Conservation (phyloP, 768 basidiomycete species). For the Hemileccinum rubropunctum region DNA sequence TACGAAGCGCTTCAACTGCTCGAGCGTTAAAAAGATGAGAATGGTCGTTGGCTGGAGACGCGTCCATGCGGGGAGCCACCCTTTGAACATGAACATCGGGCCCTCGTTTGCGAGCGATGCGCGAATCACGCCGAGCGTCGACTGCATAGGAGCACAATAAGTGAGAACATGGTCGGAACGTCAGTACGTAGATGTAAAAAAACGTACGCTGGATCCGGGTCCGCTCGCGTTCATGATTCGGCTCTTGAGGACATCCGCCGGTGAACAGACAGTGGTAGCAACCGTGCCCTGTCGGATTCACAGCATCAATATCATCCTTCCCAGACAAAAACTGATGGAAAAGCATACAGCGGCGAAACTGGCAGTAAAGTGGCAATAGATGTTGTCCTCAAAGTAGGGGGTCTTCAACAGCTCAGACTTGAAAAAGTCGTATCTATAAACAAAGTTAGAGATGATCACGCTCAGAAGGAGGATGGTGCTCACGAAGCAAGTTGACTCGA, state of each 20-base stretch:
- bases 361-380: conserved; percentile 78
- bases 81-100: conserved; percentile 89
- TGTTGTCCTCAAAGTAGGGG: conserved; percentile 76
- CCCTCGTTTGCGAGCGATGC: conserved; percentile 71
- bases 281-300: conserved; percentile 65
- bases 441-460: neutral
- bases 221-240: conserved; percentile 90
- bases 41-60: conserved; percentile 86
- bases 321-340: neutral
- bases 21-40: conserved; percentile 81
- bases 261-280: conserved; percentile 86
- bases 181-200: neutral
- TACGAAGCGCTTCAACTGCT: conserved; percentile 73
- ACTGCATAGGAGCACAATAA: conserved; percentile 36
- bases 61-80: conserved; percentile 87
- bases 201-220: conserved; percentile 67
- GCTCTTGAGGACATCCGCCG: conserved; percentile 85
- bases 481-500: conserved; percentile 89
- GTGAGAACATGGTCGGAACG: neutral
- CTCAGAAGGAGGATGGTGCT: conserved; percentile 24
- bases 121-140: conserved; percentile 68
- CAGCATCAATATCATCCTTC: conserved; percentile 1
- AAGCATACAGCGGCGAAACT: conserved; percentile 75
- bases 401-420: conserved; percentile 78
- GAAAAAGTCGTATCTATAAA: conserved; percentile 81